Conservation (phyloP, 2,329 filamentous ascomycete genomes). For the Fonsecaea pugnacius region DNA sequence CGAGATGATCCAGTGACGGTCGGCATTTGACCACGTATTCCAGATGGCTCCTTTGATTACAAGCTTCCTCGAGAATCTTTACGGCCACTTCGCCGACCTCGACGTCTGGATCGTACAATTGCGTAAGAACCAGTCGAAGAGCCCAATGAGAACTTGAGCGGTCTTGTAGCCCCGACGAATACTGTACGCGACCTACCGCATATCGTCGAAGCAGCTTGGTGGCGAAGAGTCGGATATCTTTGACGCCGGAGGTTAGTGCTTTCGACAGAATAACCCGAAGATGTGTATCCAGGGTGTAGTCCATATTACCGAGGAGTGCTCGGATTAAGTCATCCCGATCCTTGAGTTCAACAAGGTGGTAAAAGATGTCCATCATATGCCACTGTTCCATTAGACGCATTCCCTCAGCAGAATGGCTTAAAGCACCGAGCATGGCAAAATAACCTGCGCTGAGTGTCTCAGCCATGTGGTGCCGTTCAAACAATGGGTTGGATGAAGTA, state of each 20-base stretch:
- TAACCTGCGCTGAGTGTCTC: constrained; percentile 92
- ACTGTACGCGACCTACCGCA: constrained; percentile 64
- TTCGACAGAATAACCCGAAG: constrained; percentile 91
- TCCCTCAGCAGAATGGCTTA: constrained; percentile 81
- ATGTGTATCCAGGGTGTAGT: constrained; percentile 87
- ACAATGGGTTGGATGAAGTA: constrained; percentile 79
- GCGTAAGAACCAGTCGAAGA: constrained; percentile 93
- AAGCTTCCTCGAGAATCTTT: constrained; percentile 96
- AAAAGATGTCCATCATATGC: constrained; percentile 99
- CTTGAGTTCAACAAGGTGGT: constrained; percentile 91
- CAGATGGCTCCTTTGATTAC: constrained; percentile 85
- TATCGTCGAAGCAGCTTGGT: constrained; percentile 88
- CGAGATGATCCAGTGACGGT: constrained; percentile 89
- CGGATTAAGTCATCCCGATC: constrained; percentile 91
- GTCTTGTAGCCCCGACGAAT: constrained; percentile 41
- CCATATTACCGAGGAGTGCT: constrained; percentile 84
- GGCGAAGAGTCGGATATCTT: constrained; percentile 85
- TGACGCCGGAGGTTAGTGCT: constrained; percentile 86
- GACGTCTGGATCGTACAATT: constrained; percentile 95
- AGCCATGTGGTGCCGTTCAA: constrained; percentile 79
- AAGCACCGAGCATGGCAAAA: constrained; percentile 85
- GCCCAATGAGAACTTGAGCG: constrained; percentile 86
- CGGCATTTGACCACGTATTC: constrained; percentile 97
- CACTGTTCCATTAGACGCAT: constrained; percentile 90
- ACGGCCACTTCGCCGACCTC: constrained; percentile 96